Conservation (phyloP, 73 alveolate species). For the Paramecium sexaurelia region DNA sequence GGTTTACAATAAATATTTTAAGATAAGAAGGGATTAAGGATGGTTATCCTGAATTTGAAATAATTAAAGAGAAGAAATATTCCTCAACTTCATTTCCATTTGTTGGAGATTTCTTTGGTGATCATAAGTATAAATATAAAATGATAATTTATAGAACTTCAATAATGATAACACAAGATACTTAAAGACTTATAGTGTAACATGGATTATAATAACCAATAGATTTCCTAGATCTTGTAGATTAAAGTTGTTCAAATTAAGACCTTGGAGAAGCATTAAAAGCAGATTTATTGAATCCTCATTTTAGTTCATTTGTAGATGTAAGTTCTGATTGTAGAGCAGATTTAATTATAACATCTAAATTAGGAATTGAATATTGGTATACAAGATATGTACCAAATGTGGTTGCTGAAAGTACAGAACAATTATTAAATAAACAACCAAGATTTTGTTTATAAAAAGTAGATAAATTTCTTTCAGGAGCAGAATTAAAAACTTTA, state of each 20-base stretch:
- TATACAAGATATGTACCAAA: neutral
- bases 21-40: neutral
- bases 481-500: neutral
- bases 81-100: slow-evolving; percentile 2
- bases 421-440: neutral
- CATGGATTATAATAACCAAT: neutral
- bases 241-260: neutral
- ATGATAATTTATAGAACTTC: neutral
- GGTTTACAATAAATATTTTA: neutral
- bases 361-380: slow-evolving; percentile 60
- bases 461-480: neutral
- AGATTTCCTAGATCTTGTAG: neutral
- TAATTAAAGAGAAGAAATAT: neutral
- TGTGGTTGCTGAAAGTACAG: slow-evolving; percentile 15
- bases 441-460: slow-evolving; percentile 33
- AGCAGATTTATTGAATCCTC: neutral
- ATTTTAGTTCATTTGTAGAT: slow-evolving; percentile 67
- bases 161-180: neutral
- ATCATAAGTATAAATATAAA: neutral
- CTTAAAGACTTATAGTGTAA: neutral
- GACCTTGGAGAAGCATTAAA: neutral
- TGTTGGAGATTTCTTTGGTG: slow-evolving; percentile 38
- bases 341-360: slow-evolving; percentile 52
- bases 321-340: slow-evolving; percentile 68
- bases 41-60: neutral